phyloP scores from a whole-genome alignment of 208 protist species.

The Leishmania major region DNA sequence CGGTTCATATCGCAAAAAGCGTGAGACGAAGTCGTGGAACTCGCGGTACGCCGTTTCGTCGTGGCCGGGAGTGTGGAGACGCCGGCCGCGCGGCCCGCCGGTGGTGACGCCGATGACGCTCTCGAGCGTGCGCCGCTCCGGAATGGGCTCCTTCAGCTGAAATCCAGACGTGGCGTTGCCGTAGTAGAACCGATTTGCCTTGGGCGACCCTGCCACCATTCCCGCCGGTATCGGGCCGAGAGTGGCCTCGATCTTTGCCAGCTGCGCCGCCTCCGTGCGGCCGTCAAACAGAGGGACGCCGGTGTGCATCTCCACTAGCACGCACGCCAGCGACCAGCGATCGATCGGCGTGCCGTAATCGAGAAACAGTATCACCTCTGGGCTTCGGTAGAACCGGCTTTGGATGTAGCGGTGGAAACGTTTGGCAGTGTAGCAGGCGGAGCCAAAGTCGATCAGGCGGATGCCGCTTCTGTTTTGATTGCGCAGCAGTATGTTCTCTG shows the following conservation, averaged over 20 bases:
- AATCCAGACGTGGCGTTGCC: slow-evolving; percentile 10
- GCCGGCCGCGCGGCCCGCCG: slow-evolving; percentile 45
- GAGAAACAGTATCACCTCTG: slow-evolving; percentile 97
- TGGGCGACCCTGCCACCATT: slow-evolving; percentile 67
- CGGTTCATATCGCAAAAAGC: slow-evolving; percentile 60
- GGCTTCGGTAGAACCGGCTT: slow-evolving; percentile 97
- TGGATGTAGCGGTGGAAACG: slow-evolving; percentile 98
- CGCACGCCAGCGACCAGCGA: slow-evolving; percentile 98
- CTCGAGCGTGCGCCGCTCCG: slow-evolving; percentile 41
- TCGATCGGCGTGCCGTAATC: slow-evolving; percentile 96
- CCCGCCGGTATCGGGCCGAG: slow-evolving; percentile 66
- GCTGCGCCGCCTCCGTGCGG: slow-evolving; percentile 94
- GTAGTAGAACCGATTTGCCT: slow-evolving; percentile 66
- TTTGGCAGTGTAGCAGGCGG: slow-evolving; percentile 93
- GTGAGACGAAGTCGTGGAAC: slow-evolving; percentile 67
- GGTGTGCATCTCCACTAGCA: slow-evolving; percentile 98
- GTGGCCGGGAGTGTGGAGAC: slow-evolving; percentile 44
- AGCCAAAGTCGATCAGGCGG: slow-evolving; percentile 98
- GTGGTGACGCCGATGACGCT: slow-evolving; percentile 56
- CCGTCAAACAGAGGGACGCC: slow-evolving; percentile 97
- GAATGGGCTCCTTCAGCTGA: slow-evolving; percentile 46
- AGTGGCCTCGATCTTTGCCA: slow-evolving; percentile 92
- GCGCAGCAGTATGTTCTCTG: slow-evolving; percentile 94
- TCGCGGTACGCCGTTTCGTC: slow-evolving; percentile 49
- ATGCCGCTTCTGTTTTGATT: slow-evolving; percentile 93